Base-by-base conservation (phyloP, 73 alveolate species). In the Tetrahymena malaccensis region DNA sequence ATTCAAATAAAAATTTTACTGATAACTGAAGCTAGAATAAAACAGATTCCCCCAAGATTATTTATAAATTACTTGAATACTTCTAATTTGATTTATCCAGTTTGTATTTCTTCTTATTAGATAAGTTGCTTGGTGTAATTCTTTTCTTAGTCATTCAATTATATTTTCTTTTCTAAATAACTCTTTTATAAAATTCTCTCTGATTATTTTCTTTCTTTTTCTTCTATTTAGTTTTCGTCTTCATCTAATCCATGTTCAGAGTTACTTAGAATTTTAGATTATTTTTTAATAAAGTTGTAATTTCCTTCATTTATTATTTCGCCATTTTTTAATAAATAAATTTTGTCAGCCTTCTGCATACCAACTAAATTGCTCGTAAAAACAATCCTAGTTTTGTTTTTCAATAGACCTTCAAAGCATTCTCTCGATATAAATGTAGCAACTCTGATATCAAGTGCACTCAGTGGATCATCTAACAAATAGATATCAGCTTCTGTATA, bases 381-480 rank as follows among this genome's bases (percentile, higher is more conserved):
- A 84, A 99, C 83, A 34, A 99, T 94, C 84, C 99, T 94, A 19
- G 99, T 98, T 95, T 99, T 99, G 94, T 96, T 94, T 94, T 97
- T 96, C 31, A 99, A 96, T 55, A 96, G 93, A 35, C 97, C 95
- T 93, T 94, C 55, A 44, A 99, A 85, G 43, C 99, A 98, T 56
- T 98, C 94, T 56, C 96, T 40, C 97, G 98, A 97, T 15, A 99
- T 97, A 95, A 94, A 95, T 93, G 96, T 96, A 43, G 98, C 98
- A 37, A 98, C 99, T 95, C 97, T 94, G 33, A 98, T 97, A 95
- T 99, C 99, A 84, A 99, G 97, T 12, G 99, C 99, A 57, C 99
- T 96, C 5, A 98, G 85, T 15, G 99, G 99, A 97, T 99, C 99
- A 97, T 99, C 99, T 94, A 99, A 94, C 35, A 99, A 96, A 55